Conservation (phyloP, 176 grass and related monocot genomes). For the Hsuehochloa calcarea region DNA sequence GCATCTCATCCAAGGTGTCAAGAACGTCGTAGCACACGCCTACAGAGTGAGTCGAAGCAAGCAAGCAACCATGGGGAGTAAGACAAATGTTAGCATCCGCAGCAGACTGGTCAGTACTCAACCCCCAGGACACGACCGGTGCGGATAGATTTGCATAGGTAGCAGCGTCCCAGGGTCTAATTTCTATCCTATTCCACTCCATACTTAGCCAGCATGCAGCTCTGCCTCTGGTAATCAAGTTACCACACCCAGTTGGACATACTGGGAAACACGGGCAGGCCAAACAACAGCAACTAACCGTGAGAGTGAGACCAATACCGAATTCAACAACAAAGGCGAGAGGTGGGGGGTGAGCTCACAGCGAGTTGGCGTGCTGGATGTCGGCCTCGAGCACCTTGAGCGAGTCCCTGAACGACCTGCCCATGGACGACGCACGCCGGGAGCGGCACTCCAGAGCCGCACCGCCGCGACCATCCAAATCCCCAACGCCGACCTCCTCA, state of each 20-base stretch:
- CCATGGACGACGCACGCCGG: slow-evolving; percentile 36
- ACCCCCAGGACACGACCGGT: not conserved
- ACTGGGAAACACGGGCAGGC: not conserved
- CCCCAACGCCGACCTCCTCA: not conserved
- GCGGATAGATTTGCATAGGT: not conserved
- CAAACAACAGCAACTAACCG: not conserved
- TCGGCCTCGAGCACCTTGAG: slow-evolving; percentile 90
- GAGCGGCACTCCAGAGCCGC: not conserved
- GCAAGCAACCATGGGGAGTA: not conserved
- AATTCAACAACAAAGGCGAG: not conserved
- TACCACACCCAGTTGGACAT: not conserved
- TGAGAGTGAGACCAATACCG: not conserved
- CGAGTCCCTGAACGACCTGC: slow-evolving; percentile 85
- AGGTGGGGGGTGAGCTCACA: slow-evolving; percentile 40
- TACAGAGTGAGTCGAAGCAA: not conserved
- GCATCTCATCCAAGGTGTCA: not conserved
- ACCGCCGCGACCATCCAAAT: slow-evolving; percentile 39
- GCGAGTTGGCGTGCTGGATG: slow-evolving; percentile 89
- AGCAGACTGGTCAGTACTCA: not conserved
- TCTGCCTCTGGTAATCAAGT: too few relatives aligned
- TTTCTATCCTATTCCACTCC: not conserved
- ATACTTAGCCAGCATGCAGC: not conserved
- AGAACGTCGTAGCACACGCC: not conserved
- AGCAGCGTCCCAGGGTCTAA: not conserved
- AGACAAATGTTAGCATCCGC: not conserved